Base-by-base conservation (phyloP, 441 rosid genomes). In the Isatis lusitanica region DNA sequence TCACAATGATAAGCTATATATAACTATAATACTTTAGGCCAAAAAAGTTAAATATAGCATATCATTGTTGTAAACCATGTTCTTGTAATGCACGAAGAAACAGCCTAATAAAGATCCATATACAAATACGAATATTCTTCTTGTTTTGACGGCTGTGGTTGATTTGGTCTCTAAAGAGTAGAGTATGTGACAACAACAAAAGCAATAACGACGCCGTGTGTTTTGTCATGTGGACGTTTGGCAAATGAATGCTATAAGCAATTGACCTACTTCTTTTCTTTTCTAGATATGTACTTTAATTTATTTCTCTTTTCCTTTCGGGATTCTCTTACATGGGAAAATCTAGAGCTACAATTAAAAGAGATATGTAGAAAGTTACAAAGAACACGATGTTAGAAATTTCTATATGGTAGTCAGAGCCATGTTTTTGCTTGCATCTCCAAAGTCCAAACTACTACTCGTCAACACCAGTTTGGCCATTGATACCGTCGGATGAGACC, bases 101-200 rank as follows among this genome's bases (percentile, higher is more conserved):
- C 11, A 35, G 44, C 31, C 43, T 64, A 31, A 63, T 2, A 46
- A 64, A 56, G 17, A 47, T 30, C 38, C 12, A 13, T 46, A 46
- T n/a, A 12, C 13, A 56, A 30, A 55, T 31, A 17, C 18, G 44
- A 47, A 64, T 64, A 47, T 47, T 48, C 56, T 64, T 47, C 12
- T 64, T 33, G 17, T 33, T 64, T 64, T 48, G 44, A 33, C 44
- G 44, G 69, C 57, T 47, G 57, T 47, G 30, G 69, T 48, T 64
- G 55, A 64, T 64, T 64, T 64, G 31, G 53, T 47, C 69, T 16
- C 13, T 48, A 33, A 59, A n/a, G 33, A 60, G 6, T 10, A 4
- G 12, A 7, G 47, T 57, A 35, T 57, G 63, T 15, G 62, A 57
- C 63, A 35, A 16, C n/a, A 58, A 17, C 30, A 5, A 11, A 59